Evolutionary conservation across 2,329 filamentous ascomycete genomes (phyloP), one percentile per base, ranked within the genome.

Genomic region (Cladosporium oxysporum): DNA sequence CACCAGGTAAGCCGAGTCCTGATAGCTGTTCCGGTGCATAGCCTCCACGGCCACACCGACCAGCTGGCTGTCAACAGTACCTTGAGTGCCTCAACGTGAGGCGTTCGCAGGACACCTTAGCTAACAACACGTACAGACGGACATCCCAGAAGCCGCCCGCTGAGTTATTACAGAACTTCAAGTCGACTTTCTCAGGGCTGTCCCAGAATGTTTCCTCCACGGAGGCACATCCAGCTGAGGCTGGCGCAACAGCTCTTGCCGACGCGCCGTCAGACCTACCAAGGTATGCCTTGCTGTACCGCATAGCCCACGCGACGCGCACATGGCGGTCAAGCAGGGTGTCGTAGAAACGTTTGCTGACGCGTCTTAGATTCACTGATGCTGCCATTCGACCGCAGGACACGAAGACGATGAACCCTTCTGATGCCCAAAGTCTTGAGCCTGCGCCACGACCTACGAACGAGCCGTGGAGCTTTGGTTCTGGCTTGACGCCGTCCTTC

Each of bases 111-210:
- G 26, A 12, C 69, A 70, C 65, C 65, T 58, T 58, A 66, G 62
- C 70, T 71, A 67, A 71, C 65, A 58, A 28, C 41, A 50, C 29
- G 21, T 23, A 58, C 58, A 73, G 70, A 66, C 73, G 72, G 66
- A 92, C 87, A 78, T 88, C 91, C 65, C 91, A 93, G 79, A 96
- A 96, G 82, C 93, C 93, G 65, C 89, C 88, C 77, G 91, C 93
- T 76, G 91, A 93, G 74, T 85, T 97, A 75, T 88, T 95, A 77
- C 88, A 88, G 79, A 89, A 88, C 77, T 97, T 97, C 81, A 91
- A 91, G 78, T 87, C 91, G 74, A 89, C 87, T 71, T 97, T 96
- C 75, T 90, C 92, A 57, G 88, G 93, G 73, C 83, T 96, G 68
- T 82, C 85, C 65, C 81, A 68, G 60, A 65, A 66, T 58, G 50